Percentiles rank a stretch among this genome's conserved stretches.
Evolutionary conservation across 2,329 filamentous ascomycete genomes (phyloP).

Genomic region (Xylariomycetidae sp.): DNA sequence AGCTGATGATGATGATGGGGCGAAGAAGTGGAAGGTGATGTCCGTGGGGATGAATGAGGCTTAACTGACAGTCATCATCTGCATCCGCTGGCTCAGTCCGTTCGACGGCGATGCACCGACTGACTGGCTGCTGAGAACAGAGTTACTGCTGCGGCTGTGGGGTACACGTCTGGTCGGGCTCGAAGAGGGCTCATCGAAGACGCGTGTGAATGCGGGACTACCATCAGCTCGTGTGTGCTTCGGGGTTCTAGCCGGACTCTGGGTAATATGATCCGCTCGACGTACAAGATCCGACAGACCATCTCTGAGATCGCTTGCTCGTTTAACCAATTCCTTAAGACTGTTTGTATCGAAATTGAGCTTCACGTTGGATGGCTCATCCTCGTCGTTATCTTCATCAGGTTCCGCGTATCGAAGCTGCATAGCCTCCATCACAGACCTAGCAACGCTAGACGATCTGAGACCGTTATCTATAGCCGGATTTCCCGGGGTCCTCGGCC

Average conservation of each 20-base stretch:
- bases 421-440: conserved; percentile 61
- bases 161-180: conserved; percentile 48
- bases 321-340: conserved; percentile 60
- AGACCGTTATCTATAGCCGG: conserved; percentile 26
- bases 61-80: conserved; percentile 62
- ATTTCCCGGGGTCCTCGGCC: conserved; percentile 37
- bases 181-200: conserved; percentile 58
- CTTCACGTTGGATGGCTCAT: conserved; percentile 40
- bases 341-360: conserved; percentile 67
- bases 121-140: conserved; percentile 44
- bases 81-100: conserved; percentile 49
- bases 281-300: conserved; percentile 56
- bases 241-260: conserved; percentile 50
- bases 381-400: conserved; percentile 26
- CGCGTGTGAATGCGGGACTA: conserved; percentile 63
- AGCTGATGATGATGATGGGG: too few relatives aligned
- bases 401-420: conserved; percentile 47
- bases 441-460: conserved; percentile 47
- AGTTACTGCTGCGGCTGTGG: conserved; percentile 51
- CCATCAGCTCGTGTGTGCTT: conserved; percentile 47
- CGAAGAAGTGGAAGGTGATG: conserved; percentile 3
- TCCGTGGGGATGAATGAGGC: conserved; percentile 1
- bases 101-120: conserved; percentile 49
- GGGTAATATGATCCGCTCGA: conserved; percentile 52
- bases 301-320: conserved; percentile 56